A percentile compares a stretch with the other conserved stretches of the same genome.
Conservation (phyloP, 2,329 filamentous ascomycete genomes). For the Dissoconium aciculare region DNA sequence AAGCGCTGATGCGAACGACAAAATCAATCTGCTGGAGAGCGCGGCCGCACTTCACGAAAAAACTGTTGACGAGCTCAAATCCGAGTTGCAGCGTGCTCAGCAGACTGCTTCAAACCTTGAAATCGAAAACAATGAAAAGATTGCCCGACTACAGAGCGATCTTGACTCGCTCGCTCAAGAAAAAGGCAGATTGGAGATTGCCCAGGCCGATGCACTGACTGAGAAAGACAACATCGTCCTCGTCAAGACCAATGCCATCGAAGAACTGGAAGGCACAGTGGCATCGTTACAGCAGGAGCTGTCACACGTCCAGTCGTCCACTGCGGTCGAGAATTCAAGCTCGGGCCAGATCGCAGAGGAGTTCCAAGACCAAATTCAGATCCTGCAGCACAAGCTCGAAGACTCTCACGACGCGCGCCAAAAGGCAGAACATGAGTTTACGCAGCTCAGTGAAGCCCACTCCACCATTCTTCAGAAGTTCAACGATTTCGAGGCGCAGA, state of each 20-base stretch:
- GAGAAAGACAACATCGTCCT: constrained; percentile 7
- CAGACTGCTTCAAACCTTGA: constrained; percentile 3
- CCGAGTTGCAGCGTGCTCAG: constrained; percentile 6
- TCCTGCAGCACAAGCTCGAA: constrained; percentile 10
- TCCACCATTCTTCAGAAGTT: constrained; percentile 1
- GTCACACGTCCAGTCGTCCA: constrained; percentile 8
- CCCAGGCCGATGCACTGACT: too few species aligned
- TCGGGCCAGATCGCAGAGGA: constrained; percentile 8
- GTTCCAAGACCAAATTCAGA: constrained; percentile 13
- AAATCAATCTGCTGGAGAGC: neutral
- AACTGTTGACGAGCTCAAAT: neutral
- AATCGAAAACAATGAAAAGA: too few species aligned
- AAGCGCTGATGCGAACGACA: neutral
- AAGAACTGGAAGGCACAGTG: constrained; percentile 11
- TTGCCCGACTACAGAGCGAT: too few species aligned
- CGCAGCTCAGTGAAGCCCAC: constrained; percentile 1
- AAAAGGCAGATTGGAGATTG: too few species aligned
- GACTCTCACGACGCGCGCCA: constrained; percentile 8
- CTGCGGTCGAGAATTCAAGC: constrained; percentile 8
- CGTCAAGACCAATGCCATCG: constrained; percentile 6
- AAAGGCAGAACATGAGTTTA: constrained; percentile 3
- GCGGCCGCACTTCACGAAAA: neutral
- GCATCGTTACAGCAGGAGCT: constrained; percentile 9
- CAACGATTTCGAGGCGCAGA: constrained; percentile 4
- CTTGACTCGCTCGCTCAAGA: too few species aligned